phyloP scores from a whole-genome alignment of 2,329 filamentous ascomycete genomes.

The Cladosporium sphaerospermum region DNA sequence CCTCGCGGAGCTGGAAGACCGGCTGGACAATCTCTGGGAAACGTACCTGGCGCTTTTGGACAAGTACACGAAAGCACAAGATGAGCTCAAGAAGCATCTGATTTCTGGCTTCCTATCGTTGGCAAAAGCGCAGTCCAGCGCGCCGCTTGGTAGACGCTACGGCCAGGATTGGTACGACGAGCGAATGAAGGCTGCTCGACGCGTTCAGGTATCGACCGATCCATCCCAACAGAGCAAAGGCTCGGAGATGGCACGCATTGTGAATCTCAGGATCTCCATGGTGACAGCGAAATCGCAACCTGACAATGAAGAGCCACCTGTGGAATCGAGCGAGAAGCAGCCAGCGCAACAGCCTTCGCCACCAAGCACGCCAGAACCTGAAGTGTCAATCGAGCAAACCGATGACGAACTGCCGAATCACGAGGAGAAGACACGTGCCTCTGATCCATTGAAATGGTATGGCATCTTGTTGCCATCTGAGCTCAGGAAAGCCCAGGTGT shows the following conservation, averaged over 20 bases:
- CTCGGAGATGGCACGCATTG: not conserved
- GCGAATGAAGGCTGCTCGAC: constrained; percentile 59
- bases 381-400: not conserved
- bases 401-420: not conserved
- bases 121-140: constrained; percentile 68
- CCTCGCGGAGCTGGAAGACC: constrained; percentile 1
- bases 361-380: constrained; percentile 39
- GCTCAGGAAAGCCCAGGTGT: constrained; percentile 52
- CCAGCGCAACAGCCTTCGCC: constrained; percentile 20
- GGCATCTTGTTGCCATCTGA: constrained; percentile 47
- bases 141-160: constrained; percentile 54
- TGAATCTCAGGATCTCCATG: not conserved
- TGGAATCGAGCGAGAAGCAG: not conserved
- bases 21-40: constrained; percentile 58
- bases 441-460: constrained; percentile 54
- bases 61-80: constrained; percentile 57
- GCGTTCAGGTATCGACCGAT: constrained; percentile 3
- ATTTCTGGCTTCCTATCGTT: constrained; percentile 47
- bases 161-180: constrained; percentile 67
- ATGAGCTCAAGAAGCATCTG: constrained; percentile 49
- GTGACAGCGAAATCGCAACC: not conserved
- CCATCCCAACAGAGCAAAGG: not conserved
- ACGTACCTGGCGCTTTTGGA: constrained; percentile 61
- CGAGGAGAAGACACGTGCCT: not conserved
- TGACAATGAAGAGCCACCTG: not conserved